Evolutionary conservation across 2,329 filamentous ascomycete species (phyloP).

Genomic region (Paecilomyces fulvus): DNA sequence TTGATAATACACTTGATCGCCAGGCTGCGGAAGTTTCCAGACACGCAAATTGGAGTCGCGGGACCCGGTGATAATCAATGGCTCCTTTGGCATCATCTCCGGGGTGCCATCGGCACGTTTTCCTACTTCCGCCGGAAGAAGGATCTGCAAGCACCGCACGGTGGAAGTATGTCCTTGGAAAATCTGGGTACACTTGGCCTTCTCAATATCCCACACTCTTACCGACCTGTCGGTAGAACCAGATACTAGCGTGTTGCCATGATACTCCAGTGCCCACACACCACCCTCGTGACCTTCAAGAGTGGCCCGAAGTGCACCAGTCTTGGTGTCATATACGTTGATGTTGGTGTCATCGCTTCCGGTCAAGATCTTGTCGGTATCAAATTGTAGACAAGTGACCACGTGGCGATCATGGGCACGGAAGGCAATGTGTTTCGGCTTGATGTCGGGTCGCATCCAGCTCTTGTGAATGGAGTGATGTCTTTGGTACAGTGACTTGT

Average conservation of each 20-base stretch:
- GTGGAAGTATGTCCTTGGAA: constrained; percentile 98
- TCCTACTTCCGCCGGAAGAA: constrained; percentile 75
- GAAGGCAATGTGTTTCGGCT: constrained; percentile 88
- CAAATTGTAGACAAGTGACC: constrained; percentile 95
- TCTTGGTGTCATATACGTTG: constrained; percentile 96
- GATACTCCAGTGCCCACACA: constrained; percentile 94
- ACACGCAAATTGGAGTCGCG: constrained; percentile 89
- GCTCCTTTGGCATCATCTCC: constrained; percentile 87
- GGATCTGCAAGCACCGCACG: constrained; percentile 87
- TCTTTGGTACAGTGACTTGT: constrained; percentile 90
- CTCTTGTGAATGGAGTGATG: constrained; percentile 83
- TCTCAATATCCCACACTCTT: constrained; percentile 98
- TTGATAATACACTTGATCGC: constrained; percentile 70
- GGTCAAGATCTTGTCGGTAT: constrained; percentile 95
- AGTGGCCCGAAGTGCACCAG: constrained; percentile 71
- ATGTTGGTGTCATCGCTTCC: constrained; percentile 97
- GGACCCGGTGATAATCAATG: constrained; percentile 93
- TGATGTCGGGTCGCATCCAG: constrained; percentile 78
- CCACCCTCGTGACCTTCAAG: constrained; percentile 92
- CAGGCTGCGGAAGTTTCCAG: constrained; percentile 81
- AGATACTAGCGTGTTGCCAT: constrained; percentile 89
- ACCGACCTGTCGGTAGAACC: constrained; percentile 94
- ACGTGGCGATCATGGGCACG: constrained; percentile 94
- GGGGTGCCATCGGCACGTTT: constrained; percentile 61
- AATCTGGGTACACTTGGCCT: constrained; percentile 83